A percentile compares a stretch with the other conserved stretches of the same genome.
phyloP scores from a whole-genome alignment of 2,329 filamentous ascomycete species.

The Neofusicoccum umdonicola region DNA sequence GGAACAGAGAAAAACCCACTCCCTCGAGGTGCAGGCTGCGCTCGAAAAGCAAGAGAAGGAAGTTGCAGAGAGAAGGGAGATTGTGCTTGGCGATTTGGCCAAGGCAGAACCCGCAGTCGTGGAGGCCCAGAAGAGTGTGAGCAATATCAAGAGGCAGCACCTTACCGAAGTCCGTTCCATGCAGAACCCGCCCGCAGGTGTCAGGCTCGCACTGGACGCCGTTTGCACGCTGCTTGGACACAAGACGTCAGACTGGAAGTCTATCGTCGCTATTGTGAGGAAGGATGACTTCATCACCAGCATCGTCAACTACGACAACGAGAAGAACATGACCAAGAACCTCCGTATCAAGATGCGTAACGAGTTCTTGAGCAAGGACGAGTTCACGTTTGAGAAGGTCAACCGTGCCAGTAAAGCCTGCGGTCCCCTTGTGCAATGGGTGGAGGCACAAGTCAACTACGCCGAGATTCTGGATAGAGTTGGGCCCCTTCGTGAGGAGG shows the following conservation, averaged over 20 bases:
- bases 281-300: constrained; percentile 96
- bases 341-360: constrained; percentile 86
- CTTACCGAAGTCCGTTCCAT: constrained; percentile 97
- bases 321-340: constrained; percentile 83
- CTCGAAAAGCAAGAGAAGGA: constrained; percentile 87
- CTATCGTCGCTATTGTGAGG: constrained; percentile 82
- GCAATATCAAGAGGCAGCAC: constrained; percentile 97
- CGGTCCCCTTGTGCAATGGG: constrained; percentile 95
- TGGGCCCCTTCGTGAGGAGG: constrained; percentile 87
- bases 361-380: constrained; percentile 86
- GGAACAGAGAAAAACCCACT: constrained; percentile 83
- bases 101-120: constrained; percentile 89
- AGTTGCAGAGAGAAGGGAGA: constrained; percentile 76
- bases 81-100: constrained; percentile 84
- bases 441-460: constrained; percentile 92
- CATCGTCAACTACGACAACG: constrained; percentile 96
- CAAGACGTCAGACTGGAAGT: constrained; percentile 82
- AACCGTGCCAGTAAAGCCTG: constrained; percentile 96
- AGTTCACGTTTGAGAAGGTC: constrained; percentile 95
- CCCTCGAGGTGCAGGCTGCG: constrained; percentile 81
- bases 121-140: constrained; percentile 92
- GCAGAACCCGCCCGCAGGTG: constrained; percentile 86
- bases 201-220: constrained; percentile 89
- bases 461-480: constrained; percentile 96
- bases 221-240: constrained; percentile 93